Conservation (phyloP, 768 basidiomycete species). For the Cystobasidium ongulense region DNA sequence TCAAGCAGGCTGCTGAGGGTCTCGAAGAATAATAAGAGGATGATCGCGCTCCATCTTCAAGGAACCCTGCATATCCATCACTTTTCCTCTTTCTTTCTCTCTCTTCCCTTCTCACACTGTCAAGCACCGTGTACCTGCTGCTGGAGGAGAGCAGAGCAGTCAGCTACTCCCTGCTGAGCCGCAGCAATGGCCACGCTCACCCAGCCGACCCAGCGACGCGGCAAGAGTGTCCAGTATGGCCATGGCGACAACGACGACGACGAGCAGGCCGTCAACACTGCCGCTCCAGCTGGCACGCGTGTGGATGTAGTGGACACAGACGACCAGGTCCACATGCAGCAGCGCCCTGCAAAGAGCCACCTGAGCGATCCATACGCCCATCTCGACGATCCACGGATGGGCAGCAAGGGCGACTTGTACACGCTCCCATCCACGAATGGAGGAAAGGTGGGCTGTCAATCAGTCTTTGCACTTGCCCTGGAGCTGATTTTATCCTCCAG, state of each 20-base stretch:
- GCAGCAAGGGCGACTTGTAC: neutral
- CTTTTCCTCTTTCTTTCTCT: too few species aligned
- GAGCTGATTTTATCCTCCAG: neutral
- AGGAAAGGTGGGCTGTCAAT: neutral
- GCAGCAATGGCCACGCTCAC: conserved; percentile 28
- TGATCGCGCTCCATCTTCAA: too few species aligned
- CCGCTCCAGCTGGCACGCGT: neutral
- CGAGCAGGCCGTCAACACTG: neutral
- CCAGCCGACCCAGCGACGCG: conserved; percentile 29
- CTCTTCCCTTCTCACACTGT: too few species aligned
- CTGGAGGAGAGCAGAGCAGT: too few species aligned
- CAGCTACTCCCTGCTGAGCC: too few species aligned
- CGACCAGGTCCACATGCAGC: neutral
- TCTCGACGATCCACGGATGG: neutral
- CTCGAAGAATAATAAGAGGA: too few species aligned
- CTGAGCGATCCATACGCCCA: neutral
- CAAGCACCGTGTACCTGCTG: too few species aligned
- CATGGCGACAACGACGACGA: neutral
- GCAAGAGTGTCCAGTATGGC: conserved; percentile 13
- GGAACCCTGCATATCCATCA: too few species aligned
- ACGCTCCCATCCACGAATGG: neutral
- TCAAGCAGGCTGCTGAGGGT: too few species aligned
- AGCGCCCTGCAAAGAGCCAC: neutral
- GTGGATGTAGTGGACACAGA: neutral
- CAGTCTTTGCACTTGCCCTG: neutral